phyloP scores from a whole-genome alignment of 768 basidiomycete species.

The Pulveroboletus sp. region DNA sequence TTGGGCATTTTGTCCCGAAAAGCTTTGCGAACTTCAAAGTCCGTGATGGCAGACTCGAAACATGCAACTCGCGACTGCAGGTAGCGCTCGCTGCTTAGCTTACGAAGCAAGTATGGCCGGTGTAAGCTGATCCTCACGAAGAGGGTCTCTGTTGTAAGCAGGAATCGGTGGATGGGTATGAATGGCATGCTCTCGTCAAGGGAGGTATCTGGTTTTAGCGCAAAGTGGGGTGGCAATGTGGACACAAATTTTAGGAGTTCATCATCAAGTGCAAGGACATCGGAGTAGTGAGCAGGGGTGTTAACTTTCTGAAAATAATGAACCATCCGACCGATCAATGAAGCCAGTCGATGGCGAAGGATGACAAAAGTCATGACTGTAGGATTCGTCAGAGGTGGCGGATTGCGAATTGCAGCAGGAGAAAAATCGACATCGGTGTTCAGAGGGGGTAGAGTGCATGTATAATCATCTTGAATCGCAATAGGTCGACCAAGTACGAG shows the following conservation, averaged over 20 bases:
- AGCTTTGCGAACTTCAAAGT: slow-evolving; percentile 71
- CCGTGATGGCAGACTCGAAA: slow-evolving; percentile 86
- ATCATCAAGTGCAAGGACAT: slow-evolving; percentile 78
- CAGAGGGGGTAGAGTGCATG: slow-evolving; percentile 71
- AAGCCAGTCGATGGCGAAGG: slow-evolving; percentile 74
- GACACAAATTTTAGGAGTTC: slow-evolving; percentile 75
- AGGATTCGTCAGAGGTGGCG: slow-evolving; percentile 60
- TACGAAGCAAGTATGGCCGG: slow-evolving; percentile 81
- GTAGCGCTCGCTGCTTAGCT: slow-evolving; percentile 73
- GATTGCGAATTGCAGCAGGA: slow-evolving; percentile 40
- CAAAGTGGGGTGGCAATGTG: slow-evolving; percentile 73
- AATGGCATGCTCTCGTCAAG: slow-evolving; percentile 62
- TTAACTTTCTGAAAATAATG: slow-evolving; percentile 90
- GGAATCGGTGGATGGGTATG: slow-evolving; percentile 80
- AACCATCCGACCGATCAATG: slow-evolving; percentile 84
- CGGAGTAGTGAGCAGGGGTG: slow-evolving; percentile 72
- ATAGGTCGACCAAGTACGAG: slow-evolving; percentile 87
- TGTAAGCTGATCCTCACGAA: slow-evolving; percentile 83
- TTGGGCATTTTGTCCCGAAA: slow-evolving; percentile 59
- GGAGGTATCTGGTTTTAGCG: slow-evolving; percentile 70
- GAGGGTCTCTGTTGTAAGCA: slow-evolving; percentile 84
- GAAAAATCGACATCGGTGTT: slow-evolving; percentile 65
- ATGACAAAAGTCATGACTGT: slow-evolving; percentile 88
- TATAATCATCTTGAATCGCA: slow-evolving; percentile 85
- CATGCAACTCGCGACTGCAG: slow-evolving; percentile 78